Evolutionary conservation across 495 filamentous ascomycete genomes (phyloP).

Genomic region (Penicillium chermesinum): DNA sequence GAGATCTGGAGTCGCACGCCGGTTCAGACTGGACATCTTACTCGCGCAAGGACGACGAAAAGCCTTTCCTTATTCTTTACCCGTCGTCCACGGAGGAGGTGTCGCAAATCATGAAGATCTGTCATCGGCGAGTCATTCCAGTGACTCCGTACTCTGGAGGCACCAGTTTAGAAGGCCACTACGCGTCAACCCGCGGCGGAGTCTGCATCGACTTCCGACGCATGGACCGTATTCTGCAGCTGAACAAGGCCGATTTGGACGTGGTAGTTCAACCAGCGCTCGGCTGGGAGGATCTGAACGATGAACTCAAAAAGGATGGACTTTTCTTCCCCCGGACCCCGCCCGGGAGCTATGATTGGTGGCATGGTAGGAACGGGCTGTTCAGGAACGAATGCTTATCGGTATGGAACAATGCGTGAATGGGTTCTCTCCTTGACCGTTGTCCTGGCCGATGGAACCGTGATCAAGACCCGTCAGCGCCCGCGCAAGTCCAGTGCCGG

Average conservation of each 20-base stretch:
- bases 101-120: conserved; percentile 58
- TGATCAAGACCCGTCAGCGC: conserved; percentile 61
- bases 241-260: conserved; percentile 57
- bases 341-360: conserved; percentile 63
- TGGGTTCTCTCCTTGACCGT: conserved; percentile 62
- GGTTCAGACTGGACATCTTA: conserved; percentile 90
- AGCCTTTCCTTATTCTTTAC: conserved; percentile 46
- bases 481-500: conserved; percentile 63
- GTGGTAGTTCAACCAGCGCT: conserved; percentile 63
- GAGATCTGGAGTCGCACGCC: conserved; percentile 65
- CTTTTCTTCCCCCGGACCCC: conserved; percentile 66
- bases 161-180: conserved; percentile 61
- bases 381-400: conserved; percentile 62
- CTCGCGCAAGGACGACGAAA: conserved; percentile 43
- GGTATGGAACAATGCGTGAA: conserved; percentile 65
- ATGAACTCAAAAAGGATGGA: conserved; percentile 48
- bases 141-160: conserved; percentile 61
- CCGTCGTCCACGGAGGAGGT: conserved; percentile 52
- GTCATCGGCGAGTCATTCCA: conserved; percentile 54
- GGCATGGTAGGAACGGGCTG: conserved; percentile 66
- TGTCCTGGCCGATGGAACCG: conserved; percentile 60
- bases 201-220: conserved; percentile 61
- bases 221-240: conserved; percentile 54
- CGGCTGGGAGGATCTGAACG: conserved; percentile 61
- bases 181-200: conserved; percentile 55